Evolutionary conservation across 1,284 basidiomycete species (phyloP).

Genomic region (Cryptococcus sp.): DNA sequence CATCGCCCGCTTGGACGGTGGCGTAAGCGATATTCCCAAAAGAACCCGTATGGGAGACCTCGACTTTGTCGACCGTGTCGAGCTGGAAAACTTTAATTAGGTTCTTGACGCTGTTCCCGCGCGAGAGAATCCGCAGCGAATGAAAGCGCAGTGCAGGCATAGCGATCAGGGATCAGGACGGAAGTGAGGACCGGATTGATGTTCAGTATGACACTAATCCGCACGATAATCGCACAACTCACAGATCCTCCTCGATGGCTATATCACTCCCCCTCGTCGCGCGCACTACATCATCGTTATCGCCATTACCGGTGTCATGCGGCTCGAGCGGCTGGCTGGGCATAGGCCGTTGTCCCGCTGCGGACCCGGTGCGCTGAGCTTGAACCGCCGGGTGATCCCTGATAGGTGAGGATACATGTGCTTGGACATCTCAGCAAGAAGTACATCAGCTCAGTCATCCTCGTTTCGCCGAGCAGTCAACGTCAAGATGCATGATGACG

Average conservation of each 20-base stretch:
- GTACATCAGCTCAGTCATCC: not conserved
- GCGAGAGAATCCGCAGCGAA: too few species aligned
- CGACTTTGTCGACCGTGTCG: conserved; percentile 18
- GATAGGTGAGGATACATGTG: conserved; percentile 22
- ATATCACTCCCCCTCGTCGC: conserved; percentile 22
- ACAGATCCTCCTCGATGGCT: conserved; percentile 19
- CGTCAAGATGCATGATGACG: too few species aligned
- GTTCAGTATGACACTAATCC: not conserved
- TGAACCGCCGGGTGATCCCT: conserved; percentile 24
- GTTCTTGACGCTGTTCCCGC: conserved; percentile 23
- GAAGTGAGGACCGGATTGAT: not conserved
- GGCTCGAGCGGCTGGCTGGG: conserved; percentile 20
- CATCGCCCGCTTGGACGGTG: too few species aligned
- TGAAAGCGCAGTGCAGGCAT: too few species aligned
- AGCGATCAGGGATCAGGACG: too few species aligned
- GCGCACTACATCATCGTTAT: conserved; percentile 8
- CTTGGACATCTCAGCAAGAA: conserved; percentile 17
- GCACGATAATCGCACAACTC: not conserved
- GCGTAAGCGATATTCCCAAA: too few species aligned
- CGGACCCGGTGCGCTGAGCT: conserved; percentile 22
- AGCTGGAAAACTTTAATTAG: conserved; percentile 31
- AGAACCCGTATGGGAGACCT: conserved; percentile 5
- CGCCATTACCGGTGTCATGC: not conserved
- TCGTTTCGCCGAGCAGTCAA: too few species aligned
- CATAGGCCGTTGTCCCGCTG: conserved; percentile 12